phyloP scores from a whole-genome alignment of 352 stramenopile species.

The Pythium myriotylum region DNA sequence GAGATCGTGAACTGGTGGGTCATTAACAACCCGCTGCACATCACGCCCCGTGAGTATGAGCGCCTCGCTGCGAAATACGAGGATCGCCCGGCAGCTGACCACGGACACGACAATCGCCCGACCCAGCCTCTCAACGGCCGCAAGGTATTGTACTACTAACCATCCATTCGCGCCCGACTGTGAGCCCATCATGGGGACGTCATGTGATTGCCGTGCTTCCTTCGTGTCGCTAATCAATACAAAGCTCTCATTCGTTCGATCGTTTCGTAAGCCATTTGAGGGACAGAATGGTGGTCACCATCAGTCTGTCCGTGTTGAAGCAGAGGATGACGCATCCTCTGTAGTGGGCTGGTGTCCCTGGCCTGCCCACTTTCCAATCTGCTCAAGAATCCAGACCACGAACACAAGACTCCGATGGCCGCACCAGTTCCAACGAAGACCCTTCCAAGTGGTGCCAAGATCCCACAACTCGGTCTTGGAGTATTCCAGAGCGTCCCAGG shows the following conservation, averaged over 20 bases:
- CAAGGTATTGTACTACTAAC: constrained; percentile 50
- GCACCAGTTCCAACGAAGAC: not conserved
- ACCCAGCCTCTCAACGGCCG: constrained; percentile 55
- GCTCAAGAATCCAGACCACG: no score
- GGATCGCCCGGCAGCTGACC: constrained; percentile 36
- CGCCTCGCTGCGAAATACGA: constrained; percentile 38
- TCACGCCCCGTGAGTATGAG: constrained; percentile 40
- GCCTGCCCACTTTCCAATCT: no score
- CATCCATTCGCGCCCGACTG: not conserved
- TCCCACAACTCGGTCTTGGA: constrained; percentile 33
- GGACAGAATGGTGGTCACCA: no score
- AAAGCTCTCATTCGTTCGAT: no score
- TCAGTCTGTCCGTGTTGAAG: no score
- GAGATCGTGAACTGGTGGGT: constrained; percentile 69
- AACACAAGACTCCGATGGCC: constrained; percentile 3
- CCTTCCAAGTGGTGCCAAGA: constrained; percentile 24
- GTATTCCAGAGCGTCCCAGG: constrained; percentile 29
- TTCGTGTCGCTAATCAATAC: no score
- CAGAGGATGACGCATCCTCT: not conserved
- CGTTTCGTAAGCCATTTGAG: no score
- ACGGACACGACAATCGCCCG: constrained; percentile 49
- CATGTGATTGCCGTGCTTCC: no score
- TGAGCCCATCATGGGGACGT: no score
- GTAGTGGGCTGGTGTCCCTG: no score
- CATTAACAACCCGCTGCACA: constrained; percentile 54